Percentiles rank a stretch among this genome's conserved stretches.
These are phyloP conservation scores for Effrenium voratum DNA, from an alignment of 73 alveolate species.

Conservation along the genomic window DNA sequence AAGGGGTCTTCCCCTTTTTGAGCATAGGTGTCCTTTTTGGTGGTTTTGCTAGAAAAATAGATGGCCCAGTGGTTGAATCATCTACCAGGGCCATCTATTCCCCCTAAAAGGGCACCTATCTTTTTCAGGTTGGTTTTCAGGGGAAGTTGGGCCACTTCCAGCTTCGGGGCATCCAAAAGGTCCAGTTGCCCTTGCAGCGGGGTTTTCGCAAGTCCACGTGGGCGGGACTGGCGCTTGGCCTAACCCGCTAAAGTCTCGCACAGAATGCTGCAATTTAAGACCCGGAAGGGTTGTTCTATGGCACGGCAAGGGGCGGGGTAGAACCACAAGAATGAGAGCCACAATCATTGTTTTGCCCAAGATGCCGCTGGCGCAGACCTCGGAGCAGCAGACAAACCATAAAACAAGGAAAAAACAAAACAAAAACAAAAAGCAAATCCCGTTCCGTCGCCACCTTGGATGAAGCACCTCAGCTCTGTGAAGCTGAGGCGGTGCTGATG, in stretches of 20 bases:
- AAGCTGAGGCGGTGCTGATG: neutral
- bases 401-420: neutral
- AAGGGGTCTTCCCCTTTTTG: neutral
- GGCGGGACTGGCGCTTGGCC: neutral
- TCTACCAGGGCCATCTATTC: neutral
- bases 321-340: no score
- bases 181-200: no score
- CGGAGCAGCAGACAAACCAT: neutral
- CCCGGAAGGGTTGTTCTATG: neutral
- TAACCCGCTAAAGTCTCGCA: neutral
- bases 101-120: neutral
- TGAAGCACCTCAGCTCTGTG: neutral
- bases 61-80: neutral
- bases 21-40: neutral
- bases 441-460: no score
- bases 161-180: no score
- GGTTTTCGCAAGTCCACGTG: neutral
- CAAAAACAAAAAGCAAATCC: neutral
- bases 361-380: neutral
- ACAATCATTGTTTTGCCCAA: no score
- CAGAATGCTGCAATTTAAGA: neutral
- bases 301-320: neutral
- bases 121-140: neutral
- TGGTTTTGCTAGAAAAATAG: neutral
- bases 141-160: no score